phyloP scores from a whole-genome alignment of 345 rosid species.

The Rhodamnia argentea region DNA sequence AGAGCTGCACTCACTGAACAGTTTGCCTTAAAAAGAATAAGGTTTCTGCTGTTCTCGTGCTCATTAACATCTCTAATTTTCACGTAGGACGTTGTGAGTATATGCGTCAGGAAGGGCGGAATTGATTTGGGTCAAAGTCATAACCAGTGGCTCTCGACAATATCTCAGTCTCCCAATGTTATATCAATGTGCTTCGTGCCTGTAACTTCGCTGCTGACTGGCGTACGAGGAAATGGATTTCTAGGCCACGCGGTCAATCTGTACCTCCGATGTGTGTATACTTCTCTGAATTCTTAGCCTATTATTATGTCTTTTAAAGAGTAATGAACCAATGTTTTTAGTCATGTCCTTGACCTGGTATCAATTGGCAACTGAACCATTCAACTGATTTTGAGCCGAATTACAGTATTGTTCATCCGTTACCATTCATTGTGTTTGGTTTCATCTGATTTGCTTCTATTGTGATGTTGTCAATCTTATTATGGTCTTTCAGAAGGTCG shows the following conservation, averaged over 20 bases:
- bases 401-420: neutral
- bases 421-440: neutral
- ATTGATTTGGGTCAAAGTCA: conserved; percentile 59
- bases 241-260: conserved; percentile 81
- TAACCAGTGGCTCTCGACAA: conserved; percentile 76
- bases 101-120: conserved; percentile 67
- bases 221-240: conserved; percentile 83
- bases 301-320: neutral
- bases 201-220: conserved; percentile 72
- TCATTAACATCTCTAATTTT: neutral
- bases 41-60: neutral
- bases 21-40: neutral
- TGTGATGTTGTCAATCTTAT: neutral
- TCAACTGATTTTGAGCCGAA: neutral
- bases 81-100: conserved; percentile 39
- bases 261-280: conserved; percentile 77
- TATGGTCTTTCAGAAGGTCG: neutral
- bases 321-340: neutral
- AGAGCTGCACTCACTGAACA: neutral
- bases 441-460: neutral
- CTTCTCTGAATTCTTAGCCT: neutral
- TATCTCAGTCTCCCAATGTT: conserved; percentile 68
- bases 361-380: neutral
- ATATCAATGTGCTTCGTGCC: conserved; percentile 94
- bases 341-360: neutral